These are phyloP conservation scores for button mushroom (Agaricus bisporus) DNA, from an alignment of 768 basidiomycete species.

Conservation along the genomic window DNA sequence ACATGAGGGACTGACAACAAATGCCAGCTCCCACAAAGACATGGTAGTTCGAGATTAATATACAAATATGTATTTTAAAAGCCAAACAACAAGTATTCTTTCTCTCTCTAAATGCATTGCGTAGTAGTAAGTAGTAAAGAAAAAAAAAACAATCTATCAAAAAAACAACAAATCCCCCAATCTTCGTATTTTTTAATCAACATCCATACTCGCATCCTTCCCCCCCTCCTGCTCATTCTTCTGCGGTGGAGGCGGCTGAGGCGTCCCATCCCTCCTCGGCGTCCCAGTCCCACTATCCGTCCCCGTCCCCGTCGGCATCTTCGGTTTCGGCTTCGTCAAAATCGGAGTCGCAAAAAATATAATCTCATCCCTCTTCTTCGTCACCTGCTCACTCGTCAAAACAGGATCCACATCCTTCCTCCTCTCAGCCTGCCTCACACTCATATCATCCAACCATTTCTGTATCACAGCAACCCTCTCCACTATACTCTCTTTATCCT, in stretches of 20 bases:
- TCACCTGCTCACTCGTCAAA: constrained; percentile 73
- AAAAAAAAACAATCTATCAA: too few species aligned
- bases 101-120: too few species aligned
- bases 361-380: constrained; percentile 89
- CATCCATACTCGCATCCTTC: constrained; percentile 71
- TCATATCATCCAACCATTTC: constrained; percentile 96
- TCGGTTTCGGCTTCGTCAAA: constrained; percentile 89
- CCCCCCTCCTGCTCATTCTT: constrained; percentile 22
- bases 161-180: too few species aligned
- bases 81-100: too few species aligned
- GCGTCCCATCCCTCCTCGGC: constrained; percentile 29
- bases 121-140: too few species aligned
- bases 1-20: too few species aligned
- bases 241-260: constrained; percentile 45
- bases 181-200: constrained; percentile 40
- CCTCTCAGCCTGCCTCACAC: constrained; percentile 78
- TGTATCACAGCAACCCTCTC: constrained; percentile 87
- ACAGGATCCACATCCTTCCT: constrained; percentile 87
- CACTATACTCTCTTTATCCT: constrained; percentile 79
- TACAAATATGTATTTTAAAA: too few species aligned
- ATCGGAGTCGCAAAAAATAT: constrained; percentile 88
- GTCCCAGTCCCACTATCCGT: constrained; percentile 36
- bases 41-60: too few species aligned
- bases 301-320: constrained; percentile 38
- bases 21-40: too few species aligned